phyloP scores from a whole-genome alignment of 441 rosid species.

The Rhodomyrtus psidioides region DNA sequence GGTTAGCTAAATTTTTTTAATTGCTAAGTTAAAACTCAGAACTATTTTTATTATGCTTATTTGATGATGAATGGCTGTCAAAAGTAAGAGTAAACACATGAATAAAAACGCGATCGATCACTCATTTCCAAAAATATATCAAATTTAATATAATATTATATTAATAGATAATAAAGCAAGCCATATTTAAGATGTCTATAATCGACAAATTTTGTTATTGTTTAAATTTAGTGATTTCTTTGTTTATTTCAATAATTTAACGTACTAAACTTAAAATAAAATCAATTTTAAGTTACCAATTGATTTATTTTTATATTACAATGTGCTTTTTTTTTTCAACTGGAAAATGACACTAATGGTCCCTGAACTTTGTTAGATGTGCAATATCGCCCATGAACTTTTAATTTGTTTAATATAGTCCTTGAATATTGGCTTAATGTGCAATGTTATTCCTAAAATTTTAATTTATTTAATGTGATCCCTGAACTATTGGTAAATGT shows the following conservation, averaged over 20 bases:
- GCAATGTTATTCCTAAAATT: too few species aligned
- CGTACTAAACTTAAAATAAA: not conserved
- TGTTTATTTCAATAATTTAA: not conserved
- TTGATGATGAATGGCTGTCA: not conserved
- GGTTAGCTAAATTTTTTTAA: not conserved
- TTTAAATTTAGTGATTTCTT: not conserved
- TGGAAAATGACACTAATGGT: too few species aligned
- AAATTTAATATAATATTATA: not conserved
- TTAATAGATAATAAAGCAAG: not conserved
- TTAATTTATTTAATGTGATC: too few species aligned
- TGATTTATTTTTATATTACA: too few species aligned
- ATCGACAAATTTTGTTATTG: not conserved
- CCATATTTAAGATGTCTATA: not conserved
- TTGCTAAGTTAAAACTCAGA: not conserved
- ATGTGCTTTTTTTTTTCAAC: too few species aligned
- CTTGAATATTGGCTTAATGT: too few species aligned
- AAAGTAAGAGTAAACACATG: not conserved
- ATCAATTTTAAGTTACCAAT: not conserved
- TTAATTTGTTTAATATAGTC: too few species aligned
- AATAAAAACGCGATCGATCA: not conserved
- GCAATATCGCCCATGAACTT: too few species aligned
- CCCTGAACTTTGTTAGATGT: too few species aligned
- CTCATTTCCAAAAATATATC: not conserved
- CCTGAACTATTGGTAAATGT: too few species aligned
- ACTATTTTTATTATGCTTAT: not conserved